Conservation (phyloP, 805 yeast species). For the Pichia phayaonensis region DNA sequence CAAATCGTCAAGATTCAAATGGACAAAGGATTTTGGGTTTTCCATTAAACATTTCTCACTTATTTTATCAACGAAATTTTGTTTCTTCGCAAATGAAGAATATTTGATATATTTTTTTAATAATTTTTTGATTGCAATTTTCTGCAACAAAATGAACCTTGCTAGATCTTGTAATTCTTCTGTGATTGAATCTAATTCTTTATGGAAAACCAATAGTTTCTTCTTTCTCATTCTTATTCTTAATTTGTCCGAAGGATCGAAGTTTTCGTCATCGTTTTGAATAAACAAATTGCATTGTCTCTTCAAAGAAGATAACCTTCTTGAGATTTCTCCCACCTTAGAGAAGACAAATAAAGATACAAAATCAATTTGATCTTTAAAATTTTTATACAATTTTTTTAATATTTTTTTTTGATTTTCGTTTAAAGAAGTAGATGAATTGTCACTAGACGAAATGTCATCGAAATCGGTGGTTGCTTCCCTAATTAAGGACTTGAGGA, state of each 20-base stretch:
- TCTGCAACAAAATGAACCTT: slow-evolving; percentile 66
- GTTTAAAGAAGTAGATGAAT: slow-evolving; percentile 5
- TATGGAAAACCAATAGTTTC: slow-evolving; percentile 21
- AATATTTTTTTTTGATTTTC: slow-evolving; percentile 18
- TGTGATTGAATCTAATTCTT: slow-evolving; percentile 36
- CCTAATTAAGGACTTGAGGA: slow-evolving; percentile 59
- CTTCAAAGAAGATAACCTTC: slow-evolving; percentile 30
- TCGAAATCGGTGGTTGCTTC: slow-evolving; percentile 37
- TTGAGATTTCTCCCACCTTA: slow-evolving; percentile 61
- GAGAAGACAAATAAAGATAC: slow-evolving; percentile 57
- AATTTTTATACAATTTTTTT: slow-evolving; percentile 33
- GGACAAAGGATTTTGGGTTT: slow-evolving; percentile 49
- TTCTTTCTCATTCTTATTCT: slow-evolving; percentile 18
- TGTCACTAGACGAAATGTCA: slow-evolving; percentile 3
- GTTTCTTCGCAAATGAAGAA: slow-evolving; percentile 28
- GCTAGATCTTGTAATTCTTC: slow-evolving; percentile 55
- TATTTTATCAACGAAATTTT: slow-evolving; percentile 28
- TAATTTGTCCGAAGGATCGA: not conserved
- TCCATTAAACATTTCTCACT: slow-evolving; percentile 22
- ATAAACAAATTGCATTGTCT: slow-evolving; percentile 23
- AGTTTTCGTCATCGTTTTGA: slow-evolving; percentile 5
- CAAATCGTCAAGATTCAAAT: slow-evolving; percentile 50
- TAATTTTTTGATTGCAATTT: slow-evolving; percentile 64
- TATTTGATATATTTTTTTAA: slow-evolving; percentile 60
- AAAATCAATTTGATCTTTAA: slow-evolving; percentile 53